phyloP scores from a whole-genome alignment of 2,329 filamentous ascomycete species.

The Colletotrichum sp. region DNA sequence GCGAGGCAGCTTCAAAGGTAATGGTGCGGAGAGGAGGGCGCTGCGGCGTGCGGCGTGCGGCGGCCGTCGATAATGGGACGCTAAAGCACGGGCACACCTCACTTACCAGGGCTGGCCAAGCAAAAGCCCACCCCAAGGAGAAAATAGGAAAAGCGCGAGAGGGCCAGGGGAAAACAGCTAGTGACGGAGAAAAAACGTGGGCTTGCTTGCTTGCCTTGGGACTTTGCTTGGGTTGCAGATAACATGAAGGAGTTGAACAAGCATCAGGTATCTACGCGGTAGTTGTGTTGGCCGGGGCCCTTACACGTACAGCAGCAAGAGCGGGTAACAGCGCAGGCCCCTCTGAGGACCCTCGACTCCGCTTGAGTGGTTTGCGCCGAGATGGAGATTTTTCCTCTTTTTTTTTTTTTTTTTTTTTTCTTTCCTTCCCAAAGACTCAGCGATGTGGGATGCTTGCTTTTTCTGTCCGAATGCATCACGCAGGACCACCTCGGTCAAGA shows the following conservation, averaged over 20 bases:
- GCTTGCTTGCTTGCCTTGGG: not conserved
- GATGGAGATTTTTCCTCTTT: not conserved
- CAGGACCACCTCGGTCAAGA: slow-evolving; percentile 2
- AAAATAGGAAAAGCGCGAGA: not conserved
- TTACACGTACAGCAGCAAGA: not conserved
- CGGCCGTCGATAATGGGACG: not conserved
- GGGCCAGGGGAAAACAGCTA: not conserved
- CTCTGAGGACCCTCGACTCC: not conserved
- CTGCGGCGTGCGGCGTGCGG: not conserved
- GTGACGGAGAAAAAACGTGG: not conserved
- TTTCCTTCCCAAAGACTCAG: not conserved
- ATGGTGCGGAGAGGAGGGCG: not conserved
- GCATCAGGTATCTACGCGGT: not conserved
- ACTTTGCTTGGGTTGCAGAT: slow-evolving; percentile 14
- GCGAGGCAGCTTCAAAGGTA: not conserved
- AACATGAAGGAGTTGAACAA: not conserved
- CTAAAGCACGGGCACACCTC: slow-evolving; percentile 7
- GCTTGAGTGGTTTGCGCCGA: slow-evolving; percentile 8
- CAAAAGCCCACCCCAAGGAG: not conserved
- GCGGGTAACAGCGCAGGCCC: not conserved
- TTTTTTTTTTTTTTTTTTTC: not conserved
- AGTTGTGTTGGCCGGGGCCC: slow-evolving; percentile 4
- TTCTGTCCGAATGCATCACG: slow-evolving; percentile 2
- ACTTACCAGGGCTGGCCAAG: not conserved
- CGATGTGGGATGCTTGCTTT: not conserved